These are phyloP conservation scores for Aspergillus nanangensis DNA, from an alignment of 495 filamentous ascomycete genomes.

Conservation along the genomic window DNA sequence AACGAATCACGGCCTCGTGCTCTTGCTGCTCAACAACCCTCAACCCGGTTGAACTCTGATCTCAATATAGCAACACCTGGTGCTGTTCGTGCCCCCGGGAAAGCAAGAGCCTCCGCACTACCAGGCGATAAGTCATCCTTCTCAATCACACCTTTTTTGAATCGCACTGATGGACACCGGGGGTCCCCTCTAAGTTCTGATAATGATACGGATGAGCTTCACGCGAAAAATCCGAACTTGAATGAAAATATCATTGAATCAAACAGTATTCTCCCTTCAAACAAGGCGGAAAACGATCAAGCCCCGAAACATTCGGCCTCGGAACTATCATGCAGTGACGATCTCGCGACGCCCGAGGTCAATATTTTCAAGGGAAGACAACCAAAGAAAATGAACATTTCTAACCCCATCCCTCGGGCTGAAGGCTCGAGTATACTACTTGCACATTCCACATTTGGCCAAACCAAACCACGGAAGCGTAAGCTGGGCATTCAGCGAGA, in stretches of 20 bases:
- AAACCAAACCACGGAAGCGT: conserved; percentile 66
- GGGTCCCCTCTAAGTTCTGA: conserved; percentile 38
- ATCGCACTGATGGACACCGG: conserved; percentile 58
- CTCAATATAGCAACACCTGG: conserved; percentile 64
- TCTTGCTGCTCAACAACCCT: conserved; percentile 38
- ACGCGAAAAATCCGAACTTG: not conserved
- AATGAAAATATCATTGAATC: no score
- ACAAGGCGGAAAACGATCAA: no score
- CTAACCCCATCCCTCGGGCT: not conserved
- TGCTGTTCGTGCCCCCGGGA: conserved; percentile 51
- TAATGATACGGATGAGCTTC: conserved; percentile 24
- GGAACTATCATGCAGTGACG: no score
- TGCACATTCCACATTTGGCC: conserved; percentile 28
- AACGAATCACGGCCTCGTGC: conserved; percentile 17
- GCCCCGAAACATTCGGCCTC: no score
- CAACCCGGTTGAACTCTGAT: conserved; percentile 42
- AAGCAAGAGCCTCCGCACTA: conserved; percentile 46
- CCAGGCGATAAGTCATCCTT: conserved; percentile 84
- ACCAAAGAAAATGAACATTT: not conserved
- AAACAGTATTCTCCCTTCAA: no score
- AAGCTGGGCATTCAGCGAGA: conserved; percentile 61
- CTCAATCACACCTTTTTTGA: conserved; percentile 88
- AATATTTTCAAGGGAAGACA: no score
- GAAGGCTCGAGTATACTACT: not conserved
- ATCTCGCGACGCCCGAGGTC: no score